These are phyloP conservation scores for Thymus mandschuricus DNA, from an alignment of 257 asterid genomes.

Conservation along the genomic window DNA sequence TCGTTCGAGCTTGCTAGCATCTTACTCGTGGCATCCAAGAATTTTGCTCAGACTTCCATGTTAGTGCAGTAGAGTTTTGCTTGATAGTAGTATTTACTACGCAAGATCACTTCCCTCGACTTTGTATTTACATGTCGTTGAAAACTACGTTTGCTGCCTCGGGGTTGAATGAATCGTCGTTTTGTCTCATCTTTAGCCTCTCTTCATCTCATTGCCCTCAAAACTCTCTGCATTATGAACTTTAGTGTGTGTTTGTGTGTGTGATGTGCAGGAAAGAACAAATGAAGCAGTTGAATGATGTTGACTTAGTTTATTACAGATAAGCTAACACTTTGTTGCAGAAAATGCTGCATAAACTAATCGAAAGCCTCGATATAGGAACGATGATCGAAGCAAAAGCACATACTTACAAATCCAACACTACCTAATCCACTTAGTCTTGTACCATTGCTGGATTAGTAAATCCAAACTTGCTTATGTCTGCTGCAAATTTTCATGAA, in stretches of 20 bases:
- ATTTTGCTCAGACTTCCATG: conserved; percentile 1
- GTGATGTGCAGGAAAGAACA: conserved; percentile 17
- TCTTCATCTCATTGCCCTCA: not conserved
- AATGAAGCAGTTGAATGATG: conserved; percentile 17
- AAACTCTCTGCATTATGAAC: not conserved
- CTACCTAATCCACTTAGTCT: conserved; percentile 46
- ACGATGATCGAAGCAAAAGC: conserved; percentile 42
- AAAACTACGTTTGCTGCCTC: not conserved
- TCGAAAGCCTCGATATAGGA: not conserved
- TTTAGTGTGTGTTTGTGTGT: not conserved
- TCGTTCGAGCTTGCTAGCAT: conserved; percentile 1
- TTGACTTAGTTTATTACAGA: not conserved
- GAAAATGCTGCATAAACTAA: conserved; percentile 28
- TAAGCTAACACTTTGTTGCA: not conserved
- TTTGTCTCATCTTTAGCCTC: not conserved
- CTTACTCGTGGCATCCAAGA: conserved; percentile 11
- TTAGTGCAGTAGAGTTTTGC: not conserved
- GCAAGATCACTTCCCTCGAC: conserved; percentile 8
- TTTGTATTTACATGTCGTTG: conserved; percentile 1
- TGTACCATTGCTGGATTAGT: conserved; percentile 29
- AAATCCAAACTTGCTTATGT: conserved; percentile 43
- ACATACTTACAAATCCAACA: conserved; percentile 32
- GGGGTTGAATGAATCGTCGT: not conserved
- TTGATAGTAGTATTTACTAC: not conserved
- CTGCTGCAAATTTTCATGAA: conserved; percentile 26